Percentiles rank a stretch among this genome's conserved stretches.
Conservation (phyloP, 257 asterid species). For the Solanum megistacrolobum region DNA sequence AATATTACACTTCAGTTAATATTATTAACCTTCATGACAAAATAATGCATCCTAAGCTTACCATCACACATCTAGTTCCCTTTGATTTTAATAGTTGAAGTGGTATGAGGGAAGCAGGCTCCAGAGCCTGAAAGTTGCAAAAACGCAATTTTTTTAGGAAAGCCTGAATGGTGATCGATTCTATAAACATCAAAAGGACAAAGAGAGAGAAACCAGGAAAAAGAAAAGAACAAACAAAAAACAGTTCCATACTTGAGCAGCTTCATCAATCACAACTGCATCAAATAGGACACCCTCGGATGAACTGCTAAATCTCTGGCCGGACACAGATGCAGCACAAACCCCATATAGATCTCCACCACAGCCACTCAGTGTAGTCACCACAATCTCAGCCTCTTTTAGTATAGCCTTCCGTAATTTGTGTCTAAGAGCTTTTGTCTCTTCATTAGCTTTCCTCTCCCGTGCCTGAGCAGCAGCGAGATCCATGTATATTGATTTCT, state of each 20-base stretch:
- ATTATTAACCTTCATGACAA: conserved; percentile 6
- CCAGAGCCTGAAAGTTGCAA: conserved; percentile 60
- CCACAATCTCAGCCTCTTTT: conserved; percentile 95
- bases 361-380: conserved; percentile 94
- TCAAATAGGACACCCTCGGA: conserved; percentile 74
- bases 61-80: conserved; percentile 93
- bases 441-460: conserved; percentile 77
- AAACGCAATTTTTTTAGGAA: neutral
- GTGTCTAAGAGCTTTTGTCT: conserved; percentile 69
- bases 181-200: neutral
- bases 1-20: conserved; percentile 8
- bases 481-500: conserved; percentile 56
- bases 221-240: conserved; percentile 1
- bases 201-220: conserved; percentile 7
- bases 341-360: conserved; percentile 95
- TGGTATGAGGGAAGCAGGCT: conserved; percentile 96
- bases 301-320: conserved; percentile 62
- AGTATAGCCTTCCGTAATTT: conserved; percentile 69
- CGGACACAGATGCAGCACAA: conserved; percentile 64
- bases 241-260: conserved; percentile 67
- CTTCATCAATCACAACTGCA: conserved; percentile 99
- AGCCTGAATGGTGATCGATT: neutral
- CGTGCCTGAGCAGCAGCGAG: conserved; percentile 66
- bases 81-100: conserved; percentile 88
- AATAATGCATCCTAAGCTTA: conserved; percentile 22